Percentiles rank a stretch among this genome's conserved stretches.
These are phyloP conservation scores for Reticulascus tulasneorum DNA, from an alignment of 2,329 filamentous ascomycete genomes.

Conservation along the genomic window DNA sequence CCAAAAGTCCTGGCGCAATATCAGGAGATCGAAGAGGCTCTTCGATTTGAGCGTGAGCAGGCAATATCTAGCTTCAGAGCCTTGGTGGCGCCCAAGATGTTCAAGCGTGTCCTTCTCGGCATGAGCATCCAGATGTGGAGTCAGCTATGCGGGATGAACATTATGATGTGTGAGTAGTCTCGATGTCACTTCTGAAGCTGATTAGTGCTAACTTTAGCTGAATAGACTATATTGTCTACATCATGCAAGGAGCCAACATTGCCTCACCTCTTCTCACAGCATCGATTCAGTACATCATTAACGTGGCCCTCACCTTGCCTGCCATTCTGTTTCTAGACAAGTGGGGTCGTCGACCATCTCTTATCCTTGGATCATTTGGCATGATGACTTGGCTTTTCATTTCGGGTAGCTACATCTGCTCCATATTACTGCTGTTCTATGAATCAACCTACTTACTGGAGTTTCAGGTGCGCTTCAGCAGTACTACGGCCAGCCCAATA, in stretches of 20 bases:
- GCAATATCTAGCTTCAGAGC: constrained; percentile 44
- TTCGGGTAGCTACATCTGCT: too few species aligned
- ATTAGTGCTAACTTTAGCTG: background rate
- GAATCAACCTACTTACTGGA: too few species aligned
- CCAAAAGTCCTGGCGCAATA: constrained; percentile 61
- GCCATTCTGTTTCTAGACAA: constrained; percentile 58
- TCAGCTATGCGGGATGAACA: constrained; percentile 57
- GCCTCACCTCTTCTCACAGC: constrained; percentile 54
- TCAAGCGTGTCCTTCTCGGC: constrained; percentile 53
- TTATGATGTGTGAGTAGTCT: constrained; percentile 44
- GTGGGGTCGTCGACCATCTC: constrained; percentile 52
- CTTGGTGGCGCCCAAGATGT: constrained; percentile 45
- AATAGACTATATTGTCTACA: constrained; percentile 53
- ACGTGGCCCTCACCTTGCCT: constrained; percentile 55
- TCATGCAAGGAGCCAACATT: constrained; percentile 56
- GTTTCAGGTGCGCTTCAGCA: constrained; percentile 62
- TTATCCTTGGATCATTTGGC: constrained; percentile 51
- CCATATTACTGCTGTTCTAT: too few species aligned
- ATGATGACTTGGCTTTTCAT: constrained; percentile 61
- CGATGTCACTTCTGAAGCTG: background rate
- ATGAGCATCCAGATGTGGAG: constrained; percentile 58
- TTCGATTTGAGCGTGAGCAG: constrained; percentile 51
- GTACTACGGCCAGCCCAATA: constrained; percentile 49
- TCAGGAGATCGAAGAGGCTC: constrained; percentile 54
- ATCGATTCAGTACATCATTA: constrained; percentile 62